Conservation (phyloP, 805 yeast genomes). For the Scheffersomyces lignosus region DNA sequence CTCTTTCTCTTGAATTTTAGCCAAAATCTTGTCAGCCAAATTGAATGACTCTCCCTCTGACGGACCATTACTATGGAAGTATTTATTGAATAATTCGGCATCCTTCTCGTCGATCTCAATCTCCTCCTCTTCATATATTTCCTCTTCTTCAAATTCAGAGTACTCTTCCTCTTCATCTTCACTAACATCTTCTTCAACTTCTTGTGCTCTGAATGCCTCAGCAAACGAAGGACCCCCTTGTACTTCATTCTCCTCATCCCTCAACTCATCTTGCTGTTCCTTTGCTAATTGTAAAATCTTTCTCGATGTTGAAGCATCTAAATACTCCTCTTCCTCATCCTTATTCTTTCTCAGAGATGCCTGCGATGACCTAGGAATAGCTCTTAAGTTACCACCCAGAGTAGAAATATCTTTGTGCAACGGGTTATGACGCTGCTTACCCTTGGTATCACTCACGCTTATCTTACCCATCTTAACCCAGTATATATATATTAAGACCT, state of each 20-base stretch:
- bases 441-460: constrained; percentile 48
- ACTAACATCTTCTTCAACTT: constrained; percentile 32
- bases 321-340: constrained; percentile 56
- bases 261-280: constrained; percentile 90
- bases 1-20: constrained; percentile 79
- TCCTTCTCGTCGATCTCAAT: constrained; percentile 76
- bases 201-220: constrained; percentile 21
- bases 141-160: constrained; percentile 56
- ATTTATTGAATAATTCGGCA: constrained; percentile 78
- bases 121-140: constrained; percentile 55
- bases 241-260: constrained; percentile 54
- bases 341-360: constrained; percentile 33
- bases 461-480: constrained; percentile 61
- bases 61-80: constrained; percentile 47
- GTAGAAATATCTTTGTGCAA: constrained; percentile 75
- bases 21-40: constrained; percentile 92
- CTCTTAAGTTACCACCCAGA: constrained; percentile 67
- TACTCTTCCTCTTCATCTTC: constrained; percentile 52
- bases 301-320: constrained; percentile 82
- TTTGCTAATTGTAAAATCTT: constrained; percentile 86
- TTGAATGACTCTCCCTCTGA: constrained; percentile 50
- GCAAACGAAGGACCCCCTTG: constrained; percentile 19
- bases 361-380: constrained; percentile 30
- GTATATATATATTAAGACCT: neutral
- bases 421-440: constrained; percentile 77